A percentile compares a stretch with the other conserved stretches of the same genome.
These are phyloP conservation scores for Diaporthe vaccinii DNA, from an alignment of 2,329 filamentous ascomycete genomes.

Conservation along the genomic window DNA sequence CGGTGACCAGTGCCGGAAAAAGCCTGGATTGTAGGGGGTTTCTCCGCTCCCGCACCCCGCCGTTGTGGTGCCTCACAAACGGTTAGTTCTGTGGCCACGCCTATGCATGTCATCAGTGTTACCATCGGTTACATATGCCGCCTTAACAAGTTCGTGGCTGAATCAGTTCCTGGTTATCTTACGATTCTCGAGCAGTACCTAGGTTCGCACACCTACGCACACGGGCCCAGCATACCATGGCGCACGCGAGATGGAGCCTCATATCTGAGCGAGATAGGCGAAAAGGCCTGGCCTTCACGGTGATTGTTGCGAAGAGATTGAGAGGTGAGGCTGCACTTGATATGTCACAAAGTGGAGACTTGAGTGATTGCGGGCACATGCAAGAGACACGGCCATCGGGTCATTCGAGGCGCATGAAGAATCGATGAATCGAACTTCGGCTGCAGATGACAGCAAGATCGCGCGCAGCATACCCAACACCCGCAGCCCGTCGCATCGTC, in stretches of 20 bases:
- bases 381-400: not conserved
- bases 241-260: not conserved
- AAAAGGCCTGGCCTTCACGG: slow-evolving; percentile 5
- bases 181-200: not conserved
- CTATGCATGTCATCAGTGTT: slow-evolving; percentile 23
- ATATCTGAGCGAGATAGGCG: not conserved
- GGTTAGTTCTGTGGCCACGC: slow-evolving; percentile 3
- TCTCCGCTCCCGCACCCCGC: slow-evolving; percentile 22
- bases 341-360: slow-evolving; percentile 5
- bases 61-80: slow-evolving; percentile 16
- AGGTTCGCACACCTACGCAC: not conserved
- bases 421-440: slow-evolving; percentile 7
- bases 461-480: not conserved
- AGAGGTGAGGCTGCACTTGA: slow-evolving; percentile 21
- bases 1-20: slow-evolving; percentile 16
- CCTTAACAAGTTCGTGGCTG: not conserved
- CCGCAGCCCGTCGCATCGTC: slow-evolving; percentile 1
- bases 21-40: slow-evolving; percentile 5
- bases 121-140: not conserved
- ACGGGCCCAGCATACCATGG: slow-evolving; percentile 6
- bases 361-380: slow-evolving; percentile 2
- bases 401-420: not conserved
- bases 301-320: not conserved
- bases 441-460: slow-evolving; percentile 30
- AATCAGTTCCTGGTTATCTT: not conserved